Conservation (phyloP, 352 stramenopile genomes). For the Thalassiosira gravida region DNA sequence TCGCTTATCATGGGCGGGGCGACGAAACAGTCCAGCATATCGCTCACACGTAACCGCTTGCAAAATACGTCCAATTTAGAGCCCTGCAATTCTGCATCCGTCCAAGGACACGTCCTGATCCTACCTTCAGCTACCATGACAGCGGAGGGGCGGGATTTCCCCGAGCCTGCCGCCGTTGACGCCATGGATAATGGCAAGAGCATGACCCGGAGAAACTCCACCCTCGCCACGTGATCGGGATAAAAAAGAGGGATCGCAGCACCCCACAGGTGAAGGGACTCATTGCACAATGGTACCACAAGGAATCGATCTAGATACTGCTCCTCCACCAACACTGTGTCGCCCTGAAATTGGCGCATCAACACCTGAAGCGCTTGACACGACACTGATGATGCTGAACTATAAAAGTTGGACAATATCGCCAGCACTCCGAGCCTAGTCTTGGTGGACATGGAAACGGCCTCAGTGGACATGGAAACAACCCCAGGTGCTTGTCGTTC, state of each 20-base stretch:
- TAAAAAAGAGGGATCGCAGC: constrained; percentile 70
- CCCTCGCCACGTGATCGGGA: constrained; percentile 52
- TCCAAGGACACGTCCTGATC: constrained; percentile 37
- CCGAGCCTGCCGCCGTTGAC: background rate
- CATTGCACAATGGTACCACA: constrained; percentile 58
- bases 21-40: constrained; percentile 76
- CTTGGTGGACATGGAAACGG: constrained; percentile 42
- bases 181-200: constrained; percentile 15
- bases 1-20: constrained; percentile 39
- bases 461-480: constrained; percentile 14
- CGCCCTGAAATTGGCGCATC: constrained; percentile 34
- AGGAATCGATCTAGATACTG: constrained; percentile 53
- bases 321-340: background rate
- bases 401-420: constrained; percentile 53
- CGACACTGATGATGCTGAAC: constrained; percentile 26
- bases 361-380: constrained; percentile 36
- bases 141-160: background rate
- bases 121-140: background rate
- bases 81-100: constrained; percentile 37
- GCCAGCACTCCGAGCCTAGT: constrained; percentile 33
- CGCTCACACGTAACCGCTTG: constrained; percentile 70
- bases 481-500: background rate
- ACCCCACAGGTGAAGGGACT: constrained; percentile 71
- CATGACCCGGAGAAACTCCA: constrained; percentile 59
- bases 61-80: constrained; percentile 74